Evolutionary conservation across 1,139 yeast species (phyloP), one percentile per base, ranked within the genome.

Genomic region (Suhomyces choctaworum): DNA sequence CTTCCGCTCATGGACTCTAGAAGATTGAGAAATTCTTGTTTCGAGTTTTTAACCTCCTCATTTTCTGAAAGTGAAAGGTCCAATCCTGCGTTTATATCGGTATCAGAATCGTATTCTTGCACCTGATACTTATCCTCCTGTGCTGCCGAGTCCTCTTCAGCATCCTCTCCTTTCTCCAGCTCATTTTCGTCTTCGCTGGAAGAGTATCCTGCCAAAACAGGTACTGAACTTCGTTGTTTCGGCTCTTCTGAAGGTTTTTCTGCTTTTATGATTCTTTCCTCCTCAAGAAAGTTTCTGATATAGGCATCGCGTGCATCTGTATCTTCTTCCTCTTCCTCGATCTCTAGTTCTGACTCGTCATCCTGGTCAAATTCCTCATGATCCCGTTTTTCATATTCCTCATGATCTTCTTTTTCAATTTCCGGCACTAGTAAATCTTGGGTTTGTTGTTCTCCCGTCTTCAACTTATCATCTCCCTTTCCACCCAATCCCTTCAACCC

Each of bases 1-100:
- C 44, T 42, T 16, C 50, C 42, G 25, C 51, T 42, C 34, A 51
- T 50, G 5, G 38, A 27, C 20, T 61, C 56, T 5, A 70, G 52
- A 13, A 70, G 49, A 2, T 32, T 27, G 4, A 40, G 37, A 40
- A 64, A 64, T 2, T 30, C 23, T n/a, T 31, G 34, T 25, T 29
- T 15, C 12, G 26, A 11, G 6, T 14, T 16, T 12, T 20, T 31
- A 4, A 22, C 22, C 3, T 8, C 22, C 19, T 41, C 52, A 4
- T 45, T 49, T 4, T 51, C 58, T 9, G 54, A 48, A 2, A 56
- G 4, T 1, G 51, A 41, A 13, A 56, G 39, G 31, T 56, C 62
- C 24, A 57, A 48, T 1, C 48, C 56, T 2, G 22, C 29, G 13
- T 36, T 34, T 14, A 34, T 13, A 17, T 38, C 19, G 19, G 16